Evolutionary conservation across 2,329 filamentous ascomycete genomes (phyloP).

Genomic region (Blastomyces parvus): DNA sequence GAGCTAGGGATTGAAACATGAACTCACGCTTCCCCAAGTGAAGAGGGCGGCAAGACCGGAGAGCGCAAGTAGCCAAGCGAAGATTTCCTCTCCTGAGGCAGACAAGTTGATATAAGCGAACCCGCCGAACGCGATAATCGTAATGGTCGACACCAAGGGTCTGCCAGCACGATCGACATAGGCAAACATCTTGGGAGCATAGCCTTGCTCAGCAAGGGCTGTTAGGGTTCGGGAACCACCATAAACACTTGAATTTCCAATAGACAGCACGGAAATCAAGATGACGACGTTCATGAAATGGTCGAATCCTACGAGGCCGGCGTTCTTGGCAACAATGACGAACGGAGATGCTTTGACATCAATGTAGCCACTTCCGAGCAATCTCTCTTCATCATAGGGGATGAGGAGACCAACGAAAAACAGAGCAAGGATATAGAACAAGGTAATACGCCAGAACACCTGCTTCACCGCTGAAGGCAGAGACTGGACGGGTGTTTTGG

Average conservation of each 20-base stretch:
- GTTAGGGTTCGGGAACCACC: conserved; percentile 50
- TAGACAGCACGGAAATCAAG: conserved; percentile 50
- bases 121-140: conserved; percentile 33
- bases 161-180: conserved; percentile 40
- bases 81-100: conserved; percentile 43
- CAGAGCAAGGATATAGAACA: conserved; percentile 42
- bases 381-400: conserved; percentile 29
- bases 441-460: conserved; percentile 43
- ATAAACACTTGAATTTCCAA: conserved; percentile 51
- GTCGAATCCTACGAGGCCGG: conserved; percentile 51
- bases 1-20: background rate
- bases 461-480: conserved; percentile 42
- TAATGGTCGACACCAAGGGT: conserved; percentile 34
- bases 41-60: conserved; percentile 56
- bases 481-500: conserved; percentile 43
- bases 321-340: conserved; percentile 54
- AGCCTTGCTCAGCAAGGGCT: conserved; percentile 41
- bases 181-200: conserved; percentile 37
- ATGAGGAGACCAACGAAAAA: conserved; percentile 41
- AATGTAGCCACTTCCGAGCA: conserved; percentile 32
- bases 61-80: conserved; percentile 56
- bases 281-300: conserved; percentile 60
- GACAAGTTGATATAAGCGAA: conserved; percentile 35
- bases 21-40: conserved; percentile 48
- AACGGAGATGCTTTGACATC: conserved; percentile 51